Evolutionary conservation across 768 basidiomycete species (phyloP), one percentile per base, ranked within the genome.

Genomic region (Boletus tylopilopsis): DNA sequence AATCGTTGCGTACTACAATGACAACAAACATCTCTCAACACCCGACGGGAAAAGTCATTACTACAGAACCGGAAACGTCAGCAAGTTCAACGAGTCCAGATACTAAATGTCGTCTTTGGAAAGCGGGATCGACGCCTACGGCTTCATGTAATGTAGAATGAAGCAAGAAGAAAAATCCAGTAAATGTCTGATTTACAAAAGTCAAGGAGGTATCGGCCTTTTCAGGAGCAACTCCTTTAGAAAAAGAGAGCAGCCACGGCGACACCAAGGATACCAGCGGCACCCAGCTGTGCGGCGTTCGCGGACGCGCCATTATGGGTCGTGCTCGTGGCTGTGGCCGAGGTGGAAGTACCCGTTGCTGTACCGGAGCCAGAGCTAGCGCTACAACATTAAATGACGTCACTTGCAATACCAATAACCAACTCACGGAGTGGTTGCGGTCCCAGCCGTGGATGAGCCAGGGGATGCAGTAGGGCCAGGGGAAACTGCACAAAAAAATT

Each of bases 271-370:
- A 62, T 29, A 45, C 73, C 82, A 37, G 75, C 69, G 39, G 72
- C 53, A 35, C 73, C 76, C 42, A 77, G 71, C 29, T 71, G 76
- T 41, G 76, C 59, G 41, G 67, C 47, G 15, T 74, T 75, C 44
- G 69, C 69, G 39, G 74, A 63, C 25, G 78, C 79, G 12, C 70
- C 62, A 38, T 68, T 62, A 9, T 60, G 67, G 27, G 24, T 36
- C 7, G 65, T 49, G 21, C 11, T 5, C 13, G 66, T 55, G 15
- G 71, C 62, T 21, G 72, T 57, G 38, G 62, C 4, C 8, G 64
- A 47, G 19, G 50, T 8, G 0, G 59, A 43, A 13, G 46, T 19
- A 2, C 18, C 24, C 9, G 55, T 15, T 1, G 50, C 37, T 10
- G 45, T 32, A 16, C 50, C 44, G 12, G 12, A 11, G 13, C 6